phyloP scores from a whole-genome alignment of 148 eudicot genomes.

The Rhododendron kiyosumense region DNA sequence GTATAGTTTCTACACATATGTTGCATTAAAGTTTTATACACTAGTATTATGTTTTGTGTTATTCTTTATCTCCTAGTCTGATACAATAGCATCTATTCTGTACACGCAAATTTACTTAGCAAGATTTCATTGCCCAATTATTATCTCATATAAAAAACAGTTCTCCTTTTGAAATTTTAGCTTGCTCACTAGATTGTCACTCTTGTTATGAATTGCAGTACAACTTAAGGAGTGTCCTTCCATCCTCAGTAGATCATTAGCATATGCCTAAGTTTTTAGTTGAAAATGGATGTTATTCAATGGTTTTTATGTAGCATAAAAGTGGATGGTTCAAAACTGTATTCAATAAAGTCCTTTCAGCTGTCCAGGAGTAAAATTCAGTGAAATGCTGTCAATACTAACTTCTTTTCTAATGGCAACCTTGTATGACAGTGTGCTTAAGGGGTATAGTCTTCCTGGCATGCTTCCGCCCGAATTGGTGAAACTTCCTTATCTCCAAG shows the following conservation, averaged over 20 bases:
- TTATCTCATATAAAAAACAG: neutral
- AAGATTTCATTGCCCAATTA: neutral
- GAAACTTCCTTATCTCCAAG: constrained; percentile 52
- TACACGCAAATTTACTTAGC: neutral
- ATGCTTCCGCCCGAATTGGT: constrained; percentile 51
- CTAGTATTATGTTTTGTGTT: neutral
- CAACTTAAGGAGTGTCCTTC: neutral
- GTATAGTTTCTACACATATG: constrained; percentile 30
- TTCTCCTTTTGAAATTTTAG: neutral
- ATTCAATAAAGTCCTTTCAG: neutral
- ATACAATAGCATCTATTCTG: neutral
- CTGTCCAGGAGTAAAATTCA: neutral
- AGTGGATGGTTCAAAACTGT: neutral
- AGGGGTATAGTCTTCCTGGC: constrained; percentile 64
- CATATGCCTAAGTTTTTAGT: neutral
- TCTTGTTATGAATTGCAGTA: neutral
- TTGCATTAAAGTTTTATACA: neutral
- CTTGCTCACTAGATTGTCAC: neutral
- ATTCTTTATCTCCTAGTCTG: neutral
- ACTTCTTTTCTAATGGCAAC: neutral
- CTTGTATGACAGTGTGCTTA: constrained; percentile 39
- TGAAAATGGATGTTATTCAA: neutral
- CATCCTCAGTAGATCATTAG: neutral
- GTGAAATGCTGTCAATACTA: neutral
- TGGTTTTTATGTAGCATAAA: neutral